Conservation (phyloP, 2,329 filamentous ascomycete species). For the Nakataea oryzae region DNA sequence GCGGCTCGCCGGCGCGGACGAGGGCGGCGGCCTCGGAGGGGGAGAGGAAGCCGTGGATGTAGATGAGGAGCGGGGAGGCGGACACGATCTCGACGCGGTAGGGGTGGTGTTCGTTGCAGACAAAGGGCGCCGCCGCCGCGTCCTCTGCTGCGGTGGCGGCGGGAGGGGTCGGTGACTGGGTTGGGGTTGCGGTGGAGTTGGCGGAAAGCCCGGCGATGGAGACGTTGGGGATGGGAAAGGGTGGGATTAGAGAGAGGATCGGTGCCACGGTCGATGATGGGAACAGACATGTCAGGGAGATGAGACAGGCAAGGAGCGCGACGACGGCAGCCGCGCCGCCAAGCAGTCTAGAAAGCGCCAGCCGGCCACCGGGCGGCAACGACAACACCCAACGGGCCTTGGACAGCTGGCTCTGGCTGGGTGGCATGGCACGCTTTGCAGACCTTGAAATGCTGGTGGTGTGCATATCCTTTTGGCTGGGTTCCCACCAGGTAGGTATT, state of each 20-base stretch:
- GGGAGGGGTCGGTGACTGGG: neutral
- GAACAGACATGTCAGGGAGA: neutral
- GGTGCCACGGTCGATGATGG: neutral
- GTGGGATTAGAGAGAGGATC: conserved; percentile 12
- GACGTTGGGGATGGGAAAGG: conserved; percentile 11
- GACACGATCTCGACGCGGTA: conserved; percentile 30
- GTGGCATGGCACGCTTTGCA: neutral
- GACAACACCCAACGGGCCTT: neutral
- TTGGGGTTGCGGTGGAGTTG: conserved; percentile 2
- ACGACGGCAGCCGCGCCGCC: neutral
- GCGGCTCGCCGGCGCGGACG: conserved; percentile 21
- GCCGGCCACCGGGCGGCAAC: neutral
- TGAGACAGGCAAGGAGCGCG: neutral
- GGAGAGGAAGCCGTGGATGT: conserved; percentile 28
- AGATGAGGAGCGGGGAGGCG: conserved; percentile 29
- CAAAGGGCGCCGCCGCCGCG: conserved; percentile 8
- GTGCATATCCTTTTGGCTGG: neutral
- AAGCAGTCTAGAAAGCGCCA: neutral
- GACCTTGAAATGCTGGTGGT: neutral
- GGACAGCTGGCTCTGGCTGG: neutral
- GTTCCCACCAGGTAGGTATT: neutral
- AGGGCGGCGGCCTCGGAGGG: conserved; percentile 22
- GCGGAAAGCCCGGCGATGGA: conserved; percentile 9
- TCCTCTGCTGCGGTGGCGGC: neutral
- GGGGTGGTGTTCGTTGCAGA: conserved; percentile 18